Evolutionary conservation across 768 basidiomycete species (phyloP), one percentile per base, ranked within the genome.

Genomic region (Boletus rubropictus): DNA sequence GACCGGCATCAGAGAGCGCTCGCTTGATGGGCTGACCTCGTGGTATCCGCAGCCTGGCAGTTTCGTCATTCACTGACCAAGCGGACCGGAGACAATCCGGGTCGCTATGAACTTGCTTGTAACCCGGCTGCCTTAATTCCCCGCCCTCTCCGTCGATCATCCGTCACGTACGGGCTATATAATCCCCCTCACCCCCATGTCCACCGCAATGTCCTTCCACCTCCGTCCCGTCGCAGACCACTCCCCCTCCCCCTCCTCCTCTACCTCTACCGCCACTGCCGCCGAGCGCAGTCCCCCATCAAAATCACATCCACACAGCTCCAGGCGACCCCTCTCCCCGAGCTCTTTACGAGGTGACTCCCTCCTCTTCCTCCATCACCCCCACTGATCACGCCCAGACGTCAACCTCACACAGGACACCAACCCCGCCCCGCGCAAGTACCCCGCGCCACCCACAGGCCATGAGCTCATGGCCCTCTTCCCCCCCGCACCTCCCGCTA

Each of bases 401-500:
- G 70, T 87, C 55, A 83, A 86, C 61, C 73, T 86, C 40, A 69
- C 76, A 0, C 76, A 78, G 48, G 69, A 74, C 33, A 69, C 73
- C 46, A 76, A 75, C 54, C 68, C 72, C 49, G 61, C 68, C 3
- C 67, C 75, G 3, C 71, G 82, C 48, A 81, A 80, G 53, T 86
- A 80, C 60, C 86, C 86, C 15, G 78, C 83, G 1, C 87, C 87
- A 1, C 82, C 85, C 5, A 86, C 84, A 0, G 86, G 86, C 2
- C 86, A 89, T 55, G 85, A 89, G 54, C 76, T 89, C 56, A 89
- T 89, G 87, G 84, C 84, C 12, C 77, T 89, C 70, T 89, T 89
- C 60, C 87, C 87, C 1, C 76, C 86, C 5, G 70, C 80, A 4
- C 76, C 84, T 14, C 86, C 86, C 1, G 72, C 75, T 37, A 74